Base-by-base conservation (phyloP, 495 filamentous ascomycete genomes). In the Aspergillus homomorphus region DNA sequence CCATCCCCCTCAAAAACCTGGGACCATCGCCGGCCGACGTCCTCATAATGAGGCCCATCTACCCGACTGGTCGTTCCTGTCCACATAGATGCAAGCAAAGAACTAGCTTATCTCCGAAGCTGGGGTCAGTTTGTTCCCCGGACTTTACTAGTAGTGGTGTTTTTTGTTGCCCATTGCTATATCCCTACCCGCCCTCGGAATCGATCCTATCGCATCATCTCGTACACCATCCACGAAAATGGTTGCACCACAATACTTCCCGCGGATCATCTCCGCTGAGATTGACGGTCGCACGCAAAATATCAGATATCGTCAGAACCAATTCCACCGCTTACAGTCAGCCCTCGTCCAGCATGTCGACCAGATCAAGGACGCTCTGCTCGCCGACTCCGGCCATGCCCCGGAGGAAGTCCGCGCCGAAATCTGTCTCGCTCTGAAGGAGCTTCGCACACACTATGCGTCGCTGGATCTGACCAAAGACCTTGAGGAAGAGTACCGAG, bases 271-370 rank as follows among this genome's bases (percentile, higher is more conserved):
- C n/a, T 70, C 67, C 15, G 75, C 77, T 1, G 74, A 71, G 12
- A 71, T 80, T 12, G 78, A 80, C 58, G 79, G 76, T 23, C 76
- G 77, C n/a, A 66, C 67, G 7, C 67, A 75, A 44, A 81, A 80
- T 55, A 67, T 73, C 9, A 67, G 71, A 45, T 79, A 77, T 53
- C 73, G 80, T 6, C 79, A 80, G 60, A 43, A 63, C 16, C 77
- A 82, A 54, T 74, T 82, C 50, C 71, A 79, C 46, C 59, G 59
- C 7, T 62, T 83, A 8, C 75, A 79, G 52, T 53, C 69, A 5
- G 52, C 58, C 0, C 64, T 83, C 3, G 58, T 71, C 0, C 58
- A 67, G 10, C 66, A 75, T 43, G 54, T 69, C 18, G 55, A 62
- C 7, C 57, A 60, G 7, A 68, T 82, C 19, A 66, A 70, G 59